A percentile compares a stretch with the other conserved stretches of the same genome.
phyloP scores from a whole-genome alignment of 2,329 filamentous ascomycete species.

The Meredithiella fracta region DNA sequence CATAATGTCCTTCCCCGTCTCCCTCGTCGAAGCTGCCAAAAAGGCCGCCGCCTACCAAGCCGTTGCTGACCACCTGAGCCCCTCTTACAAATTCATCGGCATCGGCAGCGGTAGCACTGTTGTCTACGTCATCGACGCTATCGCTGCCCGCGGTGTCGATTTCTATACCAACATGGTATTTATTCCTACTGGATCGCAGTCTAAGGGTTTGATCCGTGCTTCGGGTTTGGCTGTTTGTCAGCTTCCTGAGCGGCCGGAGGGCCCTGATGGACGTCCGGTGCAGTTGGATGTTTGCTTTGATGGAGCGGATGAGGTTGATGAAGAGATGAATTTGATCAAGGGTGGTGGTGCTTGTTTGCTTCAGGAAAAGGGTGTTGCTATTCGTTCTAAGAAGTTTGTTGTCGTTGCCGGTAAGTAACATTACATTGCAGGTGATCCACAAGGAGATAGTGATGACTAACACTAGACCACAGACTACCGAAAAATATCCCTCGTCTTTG shows the following conservation, averaged over 20 bases:
- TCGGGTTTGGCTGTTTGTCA: slow-evolving; percentile 63
- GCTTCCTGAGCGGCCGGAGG: slow-evolving; percentile 56
- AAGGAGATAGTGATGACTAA: neutral
- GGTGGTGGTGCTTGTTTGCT: slow-evolving; percentile 94
- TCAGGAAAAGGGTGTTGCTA: slow-evolving; percentile 91
- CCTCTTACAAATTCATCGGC: slow-evolving; percentile 47
- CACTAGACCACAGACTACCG: slow-evolving; percentile 51
- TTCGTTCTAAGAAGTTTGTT: slow-evolving; percentile 68
- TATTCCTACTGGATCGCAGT: slow-evolving; percentile 83
- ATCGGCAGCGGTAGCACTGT: slow-evolving; percentile 73
- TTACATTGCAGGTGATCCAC: too few species aligned
- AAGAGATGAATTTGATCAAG: slow-evolving; percentile 91
- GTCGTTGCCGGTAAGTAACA: slow-evolving; percentile 60
- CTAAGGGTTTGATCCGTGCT: slow-evolving; percentile 65
- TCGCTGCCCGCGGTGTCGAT: slow-evolving; percentile 40
- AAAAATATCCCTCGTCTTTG: slow-evolving; percentile 68
- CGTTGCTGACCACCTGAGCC: slow-evolving; percentile 54
- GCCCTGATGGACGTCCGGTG: slow-evolving; percentile 28
- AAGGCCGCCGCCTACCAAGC: slow-evolving; percentile 57
- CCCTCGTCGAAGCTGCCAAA: slow-evolving; percentile 55
- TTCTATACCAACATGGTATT: slow-evolving; percentile 57
- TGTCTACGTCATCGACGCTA: slow-evolving; percentile 71
- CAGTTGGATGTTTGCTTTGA: slow-evolving; percentile 82
- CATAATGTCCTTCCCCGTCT: slow-evolving; percentile 22
- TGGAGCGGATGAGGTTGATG: slow-evolving; percentile 91